phyloP scores from a whole-genome alignment of 129 eudicot genomes.

The Daucus carota region DH1_v3.0 NC_030384.2:33648001-33648500 shows the following conservation, averaged over 20 bases:
- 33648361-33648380: constrained; percentile 27
- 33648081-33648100: constrained; percentile 86
- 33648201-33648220: constrained; percentile 25
- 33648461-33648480: constrained; percentile 25
- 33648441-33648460: constrained; percentile 86
- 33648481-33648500: neutral
- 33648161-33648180: neutral
- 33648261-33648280: constrained; percentile 74
- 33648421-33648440: constrained; percentile 77
- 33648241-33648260: constrained; percentile 75
- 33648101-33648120: constrained; percentile 67
- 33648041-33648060: constrained; percentile 95
- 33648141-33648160: neutral
- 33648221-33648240: constrained; percentile 71
- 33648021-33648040: constrained; percentile 76
- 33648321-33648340: constrained; percentile 58
- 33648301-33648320: constrained; percentile 90
- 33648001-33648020: constrained; percentile 89
- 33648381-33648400: constrained; percentile 54
- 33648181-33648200: neutral
- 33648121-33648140: neutral
- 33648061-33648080: constrained; percentile 81
- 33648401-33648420: constrained; percentile 71
- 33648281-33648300: constrained; percentile 88
- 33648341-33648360: constrained; percentile 41